A percentile compares a stretch with the other conserved stretches of the same genome.
Conservation (phyloP, 352 stramenopile genomes). For the Pythium vanterpoolii region DNA sequence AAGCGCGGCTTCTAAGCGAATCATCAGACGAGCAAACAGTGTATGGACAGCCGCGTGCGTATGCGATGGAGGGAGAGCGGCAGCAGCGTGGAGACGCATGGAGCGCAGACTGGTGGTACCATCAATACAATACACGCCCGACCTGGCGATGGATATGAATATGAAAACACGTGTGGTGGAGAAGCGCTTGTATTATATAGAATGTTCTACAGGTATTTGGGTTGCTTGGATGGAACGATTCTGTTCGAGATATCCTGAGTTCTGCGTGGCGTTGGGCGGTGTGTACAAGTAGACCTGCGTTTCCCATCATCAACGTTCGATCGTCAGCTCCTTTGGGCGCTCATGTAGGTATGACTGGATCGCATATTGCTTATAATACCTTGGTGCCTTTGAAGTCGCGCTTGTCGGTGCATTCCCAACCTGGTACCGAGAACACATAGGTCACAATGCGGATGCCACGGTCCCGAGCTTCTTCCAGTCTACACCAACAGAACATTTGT, state of each 20-base stretch:
- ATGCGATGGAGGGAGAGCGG: background rate
- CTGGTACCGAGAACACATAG: constrained; percentile 81
- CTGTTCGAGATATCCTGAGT: too few species aligned
- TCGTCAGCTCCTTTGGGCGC: background rate
- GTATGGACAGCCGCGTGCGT: background rate
- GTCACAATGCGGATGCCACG: constrained; percentile 70
- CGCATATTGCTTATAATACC: too few species aligned
- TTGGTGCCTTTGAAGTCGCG: constrained; percentile 85
- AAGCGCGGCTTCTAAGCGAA: constrained; percentile 65
- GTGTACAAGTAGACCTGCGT: constrained; percentile 64
- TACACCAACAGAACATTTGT: constrained; percentile 19
- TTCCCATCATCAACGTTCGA: background rate
- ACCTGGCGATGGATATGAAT: background rate
- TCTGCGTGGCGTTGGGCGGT: background rate
- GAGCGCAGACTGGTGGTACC: background rate
- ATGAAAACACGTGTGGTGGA: too few species aligned
- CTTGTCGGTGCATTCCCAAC: constrained; percentile 50
- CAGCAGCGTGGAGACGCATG: background rate
- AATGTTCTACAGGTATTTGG: too few species aligned
- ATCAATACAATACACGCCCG: background rate
- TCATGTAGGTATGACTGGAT: too few species aligned
- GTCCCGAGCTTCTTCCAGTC: constrained; percentile 60
- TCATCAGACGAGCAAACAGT: background rate
- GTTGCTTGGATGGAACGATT: too few species aligned
- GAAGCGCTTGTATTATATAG: too few species aligned